A percentile compares a stretch with the other conserved stretches of the same genome.
Conservation (phyloP, 495 filamentous ascomycete species). For the Tuber magnatum region DNA sequence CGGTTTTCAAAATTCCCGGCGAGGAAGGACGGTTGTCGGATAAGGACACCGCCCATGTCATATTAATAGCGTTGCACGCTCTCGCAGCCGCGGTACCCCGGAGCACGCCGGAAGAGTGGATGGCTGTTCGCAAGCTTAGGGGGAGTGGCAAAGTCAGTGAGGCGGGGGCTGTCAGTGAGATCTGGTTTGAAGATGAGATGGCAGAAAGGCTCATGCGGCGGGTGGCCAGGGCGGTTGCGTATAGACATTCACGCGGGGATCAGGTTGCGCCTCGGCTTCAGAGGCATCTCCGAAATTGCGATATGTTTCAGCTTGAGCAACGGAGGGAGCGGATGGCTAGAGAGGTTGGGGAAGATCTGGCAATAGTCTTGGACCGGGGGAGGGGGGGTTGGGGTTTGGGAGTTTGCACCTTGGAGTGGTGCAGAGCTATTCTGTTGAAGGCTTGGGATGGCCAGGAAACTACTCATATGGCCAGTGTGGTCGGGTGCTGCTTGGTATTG, state of each 20-base stretch:
- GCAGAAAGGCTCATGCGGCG: constrained; percentile 52
- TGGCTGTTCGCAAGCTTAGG: constrained; percentile 49
- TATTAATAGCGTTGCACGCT: constrained; percentile 53
- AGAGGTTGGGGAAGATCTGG: constrained; percentile 26
- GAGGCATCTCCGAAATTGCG: constrained; percentile 30
- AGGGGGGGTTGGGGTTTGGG: constrained; percentile 34
- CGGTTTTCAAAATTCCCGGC: constrained; percentile 50
- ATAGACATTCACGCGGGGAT: constrained; percentile 14
- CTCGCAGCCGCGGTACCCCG: constrained; percentile 50
- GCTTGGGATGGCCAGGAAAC: constrained; percentile 36
- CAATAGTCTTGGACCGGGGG: constrained; percentile 16
- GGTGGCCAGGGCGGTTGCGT: constrained; percentile 50
- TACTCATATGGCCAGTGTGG: constrained; percentile 36
- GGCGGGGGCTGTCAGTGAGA: constrained; percentile 35
- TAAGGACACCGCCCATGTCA: constrained; percentile 52
- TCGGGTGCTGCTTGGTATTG: constrained; percentile 51
- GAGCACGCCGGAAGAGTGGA: constrained; percentile 48
- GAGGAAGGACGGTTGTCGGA: constrained; percentile 46
- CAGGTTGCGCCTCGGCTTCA: constrained; percentile 20
- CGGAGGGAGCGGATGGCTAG: constrained; percentile 6
- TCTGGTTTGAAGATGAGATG: constrained; percentile 57
- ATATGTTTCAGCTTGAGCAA: constrained; percentile 17
- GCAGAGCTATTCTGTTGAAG: constrained; percentile 31
- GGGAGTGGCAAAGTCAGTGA: constrained; percentile 50
- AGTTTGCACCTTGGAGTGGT: constrained; percentile 39